Base-by-base conservation (phyloP, 805 yeast species). In the Wickerhamiella dianesei region DNA sequence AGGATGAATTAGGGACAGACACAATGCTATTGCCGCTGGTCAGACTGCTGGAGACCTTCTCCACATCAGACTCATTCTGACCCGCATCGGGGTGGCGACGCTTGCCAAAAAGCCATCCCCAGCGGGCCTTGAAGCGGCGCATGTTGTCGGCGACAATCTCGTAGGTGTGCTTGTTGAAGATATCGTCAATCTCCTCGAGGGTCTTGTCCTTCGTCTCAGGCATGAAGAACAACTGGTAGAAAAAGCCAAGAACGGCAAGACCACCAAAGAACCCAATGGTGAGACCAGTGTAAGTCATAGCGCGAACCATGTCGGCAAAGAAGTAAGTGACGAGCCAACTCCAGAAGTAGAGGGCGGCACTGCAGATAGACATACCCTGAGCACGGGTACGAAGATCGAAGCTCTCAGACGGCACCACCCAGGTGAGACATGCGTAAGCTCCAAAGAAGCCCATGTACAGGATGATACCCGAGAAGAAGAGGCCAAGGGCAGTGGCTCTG, bases 171-270 rank as follows among this genome's bases (percentile, higher is more conserved):
- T 66, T 71, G 45, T 69, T 63, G 65, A 77, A 79, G 43, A 79
- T 65, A 44, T 73, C 79, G 58, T 80, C 86, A 50, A 80, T 75
- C 63, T 80, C 85, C 64, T 80, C 87, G 59, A 80, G 70, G 13
- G 85, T 76, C 64, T 73, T 76, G 55, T 74, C 79, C 64, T 79
- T 79, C 35, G 86, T 80, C 64, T 80, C 86, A 36, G 81, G 83
- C 74, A 78, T 76, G 63, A 76, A 74, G 51, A 77, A 58, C 47
- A 61, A 48, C 50, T 59, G 64, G 51, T 60, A 61, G 44, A 59
- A 41, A 51, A 59, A 60, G 3, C 80, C 82, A 22, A 77, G 47
- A 47, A 74, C 71, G 1, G 81, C 80, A 56, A 79, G 70, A 41
- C 82, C 82, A 44, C 82, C 83, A 56, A 75, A 79, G 69, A 79